These are phyloP conservation scores for Aegilops umbellulata DNA, from an alignment of 176 grass and related monocot species.

Conservation along the genomic window DNA sequence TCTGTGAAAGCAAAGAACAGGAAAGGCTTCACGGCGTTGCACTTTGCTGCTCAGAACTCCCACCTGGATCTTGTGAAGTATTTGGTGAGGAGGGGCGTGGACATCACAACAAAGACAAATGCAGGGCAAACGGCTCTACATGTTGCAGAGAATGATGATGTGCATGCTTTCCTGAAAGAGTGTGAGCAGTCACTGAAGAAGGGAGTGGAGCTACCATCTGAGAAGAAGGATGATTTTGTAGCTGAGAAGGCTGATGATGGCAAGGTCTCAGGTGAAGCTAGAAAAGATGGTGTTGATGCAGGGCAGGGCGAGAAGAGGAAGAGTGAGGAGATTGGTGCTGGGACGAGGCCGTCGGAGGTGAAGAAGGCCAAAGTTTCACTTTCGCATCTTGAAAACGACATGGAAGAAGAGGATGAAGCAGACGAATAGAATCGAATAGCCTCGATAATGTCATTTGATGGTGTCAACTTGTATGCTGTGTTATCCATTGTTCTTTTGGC, in stretches of 20 bases:
- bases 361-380: slow-evolving; percentile 84
- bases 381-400: slow-evolving; percentile 82
- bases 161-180: slow-evolving; percentile 62
- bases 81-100: slow-evolving; percentile 65
- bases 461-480: neutral
- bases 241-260: slow-evolving; percentile 21
- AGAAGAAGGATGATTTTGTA: slow-evolving; percentile 38
- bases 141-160: slow-evolving; percentile 74
- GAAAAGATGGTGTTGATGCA: slow-evolving; percentile 29
- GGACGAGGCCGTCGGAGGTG: neutral
- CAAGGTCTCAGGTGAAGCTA: slow-evolving; percentile 26
- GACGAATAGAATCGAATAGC: slow-evolving; percentile 16
- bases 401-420: slow-evolving; percentile 47
- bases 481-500: neutral
- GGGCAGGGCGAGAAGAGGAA: slow-evolving; percentile 63
- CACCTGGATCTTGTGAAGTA: slow-evolving; percentile 82
- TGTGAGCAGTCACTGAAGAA: slow-evolving; percentile 53
- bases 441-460: neutral
- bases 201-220: slow-evolving; percentile 30
- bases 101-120: slow-evolving; percentile 74
- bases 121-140: slow-evolving; percentile 73
- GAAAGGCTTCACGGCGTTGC: slow-evolving; percentile 76
- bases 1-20: slow-evolving; percentile 85
- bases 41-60: slow-evolving; percentile 86
- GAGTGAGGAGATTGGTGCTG: slow-evolving; percentile 27